Evolutionary conservation across 108 stramenopile species (phyloP), one percentile per base, ranked within the genome.

Genomic region (Mayamaea pseudoterrestris): DNA sequence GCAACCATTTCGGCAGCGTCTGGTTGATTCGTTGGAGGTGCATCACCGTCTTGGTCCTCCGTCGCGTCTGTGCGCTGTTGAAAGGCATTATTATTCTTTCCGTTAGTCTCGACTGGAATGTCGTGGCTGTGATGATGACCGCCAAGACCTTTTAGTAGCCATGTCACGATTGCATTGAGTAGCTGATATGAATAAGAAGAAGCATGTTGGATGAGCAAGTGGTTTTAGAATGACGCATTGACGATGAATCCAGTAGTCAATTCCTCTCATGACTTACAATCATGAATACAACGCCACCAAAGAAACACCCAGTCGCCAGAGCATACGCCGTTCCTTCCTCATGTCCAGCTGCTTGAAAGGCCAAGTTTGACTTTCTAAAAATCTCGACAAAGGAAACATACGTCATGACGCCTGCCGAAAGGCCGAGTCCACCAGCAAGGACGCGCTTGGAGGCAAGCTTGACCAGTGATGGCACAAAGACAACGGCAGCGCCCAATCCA

Each of bases 321-420:
- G 69, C 30, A 30, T 71, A 70, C 5, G 74, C 68, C 7, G 57
- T 32, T 6, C 58, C 49, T 12, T 69, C 70, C 4, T 52, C 50
- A 13, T 47, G 7, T 18, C 71, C 74, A 2, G 57, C 44, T 40
- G 57, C 56, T 13, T 11, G 16, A 45, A 89, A 86, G 1, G 40
- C 65, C 0, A 22, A 35, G 16, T 35, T 23, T 0, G 80, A 48
- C 58, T 93, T 89, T 6, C 41, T 35, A 37, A 92, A 83, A 39
- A 95, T 87, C 34, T 93, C 91, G 13, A 80, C 67, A 41, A 95
- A 76, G 25, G 72, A 71, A 5, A 95, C 82, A 60, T 93, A 93
- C 5, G 80, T 66, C 94, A 95, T 95, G 30, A 95, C 90, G n/a
- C 82, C 82, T 14, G 83, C 84, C 20, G 85, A 69, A 27, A 95